Conservation (phyloP, 2,329 filamentous ascomycete genomes). For the Cladosporium sp. region DNA sequence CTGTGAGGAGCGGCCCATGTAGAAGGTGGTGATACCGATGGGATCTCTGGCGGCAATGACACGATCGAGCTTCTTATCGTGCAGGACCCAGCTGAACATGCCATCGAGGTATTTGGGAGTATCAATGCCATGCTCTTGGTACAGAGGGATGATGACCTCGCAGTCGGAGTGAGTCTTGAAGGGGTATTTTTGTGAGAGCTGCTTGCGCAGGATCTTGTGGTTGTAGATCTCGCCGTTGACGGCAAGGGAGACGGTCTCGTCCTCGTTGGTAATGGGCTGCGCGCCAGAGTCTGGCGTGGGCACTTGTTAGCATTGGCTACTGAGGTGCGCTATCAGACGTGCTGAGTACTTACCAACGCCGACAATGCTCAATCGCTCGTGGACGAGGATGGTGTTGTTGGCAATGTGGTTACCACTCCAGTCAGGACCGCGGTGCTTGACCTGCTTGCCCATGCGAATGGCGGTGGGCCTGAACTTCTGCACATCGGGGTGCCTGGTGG, state of each 20-base stretch:
- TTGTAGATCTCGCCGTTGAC: conserved; percentile 99
- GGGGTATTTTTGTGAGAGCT: conserved; percentile 75
- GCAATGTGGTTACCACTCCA: conserved; percentile 87
- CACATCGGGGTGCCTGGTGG: conserved; percentile 75
- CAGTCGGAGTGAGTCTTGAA: conserved; percentile 99
- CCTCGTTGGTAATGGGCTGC: conserved; percentile 89
- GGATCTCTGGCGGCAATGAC: conserved; percentile 92
- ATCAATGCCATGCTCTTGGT: conserved; percentile 86
- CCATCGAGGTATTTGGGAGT: conserved; percentile 92
- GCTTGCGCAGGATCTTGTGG: conserved; percentile 90
- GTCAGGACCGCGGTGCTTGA: conserved; percentile 95
- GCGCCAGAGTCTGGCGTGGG: conserved; percentile 73
- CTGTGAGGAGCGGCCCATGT: conserved; percentile 82
- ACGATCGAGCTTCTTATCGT: conserved; percentile 91
- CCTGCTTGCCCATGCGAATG: conserved; percentile 88
- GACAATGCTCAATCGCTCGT: conserved; percentile 96
- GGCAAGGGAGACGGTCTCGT: conserved; percentile 81
- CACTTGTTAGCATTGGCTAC: conserved; percentile 21
- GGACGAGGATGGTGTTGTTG: conserved; percentile 93
- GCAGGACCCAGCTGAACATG: conserved; percentile 99
- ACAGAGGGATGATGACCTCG: conserved; percentile 97
- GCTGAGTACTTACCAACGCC: conserved; percentile 68
- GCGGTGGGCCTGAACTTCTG: conserved; percentile 94
- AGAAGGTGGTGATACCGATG: conserved; percentile 95
- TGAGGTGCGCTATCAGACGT: background rate